A percentile compares a stretch with the other conserved stretches of the same genome.
Evolutionary conservation across 2,329 filamentous ascomycete species (phyloP).

Genomic region (Arachnopeziza araneosa): DNA sequence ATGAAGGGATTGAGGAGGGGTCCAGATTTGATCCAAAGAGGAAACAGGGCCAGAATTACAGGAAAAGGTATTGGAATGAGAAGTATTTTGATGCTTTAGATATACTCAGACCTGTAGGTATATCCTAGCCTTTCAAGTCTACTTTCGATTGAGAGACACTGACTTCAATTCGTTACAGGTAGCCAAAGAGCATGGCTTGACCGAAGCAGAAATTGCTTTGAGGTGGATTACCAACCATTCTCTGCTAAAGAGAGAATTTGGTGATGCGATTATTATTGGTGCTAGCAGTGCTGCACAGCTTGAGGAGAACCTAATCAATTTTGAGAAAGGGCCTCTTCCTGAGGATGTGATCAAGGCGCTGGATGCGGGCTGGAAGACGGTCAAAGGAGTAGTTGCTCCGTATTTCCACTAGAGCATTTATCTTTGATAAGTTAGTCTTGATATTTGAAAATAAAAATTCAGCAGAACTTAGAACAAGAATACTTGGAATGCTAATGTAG

Average conservation of each 20-base stretch:
- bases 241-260: conserved; percentile 44
- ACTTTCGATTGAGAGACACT: background rate
- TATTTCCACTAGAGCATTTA: conserved; percentile 42
- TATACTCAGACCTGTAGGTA: conserved; percentile 48
- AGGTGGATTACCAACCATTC: conserved; percentile 72
- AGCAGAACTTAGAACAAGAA: too few relatives aligned
- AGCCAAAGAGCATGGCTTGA: conserved; percentile 60
- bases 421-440: too few relatives aligned
- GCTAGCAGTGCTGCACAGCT: conserved; percentile 53
- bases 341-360: conserved; percentile 69
- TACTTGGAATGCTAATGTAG: too few relatives aligned
- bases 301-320: conserved; percentile 48
- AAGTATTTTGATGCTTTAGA: conserved; percentile 60
- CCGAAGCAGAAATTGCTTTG: conserved; percentile 66
- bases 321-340: conserved; percentile 68
- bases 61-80: conserved; percentile 55
- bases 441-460: too few relatives aligned
- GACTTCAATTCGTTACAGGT: conserved; percentile 38
- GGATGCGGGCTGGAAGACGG: conserved; percentile 71
- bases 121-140: background rate
- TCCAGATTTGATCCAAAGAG: conserved; percentile 33
- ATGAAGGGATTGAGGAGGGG: conserved; percentile 7
- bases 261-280: conserved; percentile 56
- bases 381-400: conserved; percentile 50
- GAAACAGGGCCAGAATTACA: conserved; percentile 46